A percentile compares a stretch with the other conserved stretches of the same genome.
phyloP scores from a whole-genome alignment of 805 yeast species.

The Metschnikowia borealis region DNA sequence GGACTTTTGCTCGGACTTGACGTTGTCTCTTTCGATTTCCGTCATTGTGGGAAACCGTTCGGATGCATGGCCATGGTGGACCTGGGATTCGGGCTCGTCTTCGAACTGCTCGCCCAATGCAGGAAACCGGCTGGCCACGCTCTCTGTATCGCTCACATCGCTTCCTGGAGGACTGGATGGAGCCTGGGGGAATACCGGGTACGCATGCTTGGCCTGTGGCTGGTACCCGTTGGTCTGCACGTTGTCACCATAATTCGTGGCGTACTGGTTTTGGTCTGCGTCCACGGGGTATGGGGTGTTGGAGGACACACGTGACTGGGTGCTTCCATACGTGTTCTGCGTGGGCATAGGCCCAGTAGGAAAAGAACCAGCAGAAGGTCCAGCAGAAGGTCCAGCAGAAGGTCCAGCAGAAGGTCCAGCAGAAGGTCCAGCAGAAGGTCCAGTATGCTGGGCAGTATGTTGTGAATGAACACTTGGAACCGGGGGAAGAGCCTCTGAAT shows the following conservation, averaged over 20 bases:
- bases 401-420: too few relatives aligned
- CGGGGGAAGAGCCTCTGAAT: too few relatives aligned
- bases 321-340: background rate
- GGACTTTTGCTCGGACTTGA: constrained; percentile 4
- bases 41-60: constrained; percentile 9
- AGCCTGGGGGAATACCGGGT: constrained; percentile 4
- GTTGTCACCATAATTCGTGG: background rate
- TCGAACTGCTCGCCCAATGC: constrained; percentile 11
- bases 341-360: too few relatives aligned
- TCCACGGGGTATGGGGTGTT: constrained; percentile 3
- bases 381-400: too few relatives aligned
- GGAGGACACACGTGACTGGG: background rate
- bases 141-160: constrained; percentile 15
- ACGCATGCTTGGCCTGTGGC: background rate
- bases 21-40: constrained; percentile 4
- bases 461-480: too few relatives aligned
- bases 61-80: constrained; percentile 12
- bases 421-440: too few relatives aligned
- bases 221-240: too few relatives aligned
- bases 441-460: too few relatives aligned
- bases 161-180: constrained; percentile 17
- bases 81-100: background rate
- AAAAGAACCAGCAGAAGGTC: too few relatives aligned
- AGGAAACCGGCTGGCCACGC: constrained; percentile 20
- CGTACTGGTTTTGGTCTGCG: background rate